Evolutionary conservation across 768 basidiomycete species (phyloP).

Genomic region (Lentinus tigrinus): DNA sequence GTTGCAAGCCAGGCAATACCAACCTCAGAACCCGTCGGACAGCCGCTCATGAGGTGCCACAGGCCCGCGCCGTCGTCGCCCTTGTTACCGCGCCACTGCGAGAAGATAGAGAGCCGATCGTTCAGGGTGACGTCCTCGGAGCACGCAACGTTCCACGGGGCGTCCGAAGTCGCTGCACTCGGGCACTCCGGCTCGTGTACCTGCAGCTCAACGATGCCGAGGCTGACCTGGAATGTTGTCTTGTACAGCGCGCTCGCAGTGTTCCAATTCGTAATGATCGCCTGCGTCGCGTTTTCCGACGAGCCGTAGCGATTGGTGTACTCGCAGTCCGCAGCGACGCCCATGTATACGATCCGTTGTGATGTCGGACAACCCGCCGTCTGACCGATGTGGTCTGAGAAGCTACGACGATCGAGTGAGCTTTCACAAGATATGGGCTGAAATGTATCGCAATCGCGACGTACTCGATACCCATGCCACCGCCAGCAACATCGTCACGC

Average conservation of each 20-base stretch:
- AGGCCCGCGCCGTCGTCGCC: conserved; percentile 75
- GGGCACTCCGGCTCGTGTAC: conserved; percentile 74
- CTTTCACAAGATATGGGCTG: not conserved
- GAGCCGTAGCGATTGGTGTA: conserved; percentile 68
- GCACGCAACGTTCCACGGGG: conserved; percentile 81
- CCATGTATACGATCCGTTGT: conserved; percentile 80
- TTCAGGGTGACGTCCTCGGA: conserved; percentile 53
- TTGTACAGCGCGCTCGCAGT: conserved; percentile 74
- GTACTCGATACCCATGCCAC: conserved; percentile 55
- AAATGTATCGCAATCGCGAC: too few relatives aligned
- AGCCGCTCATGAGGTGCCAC: conserved; percentile 88
- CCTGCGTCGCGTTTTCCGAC: conserved; percentile 62
- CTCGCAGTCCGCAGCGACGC: conserved; percentile 85
- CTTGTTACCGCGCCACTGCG: conserved; percentile 75
- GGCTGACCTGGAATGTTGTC: conserved; percentile 78
- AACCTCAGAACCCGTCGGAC: conserved; percentile 76
- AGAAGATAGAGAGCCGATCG: conserved; percentile 73
- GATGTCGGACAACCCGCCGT: conserved; percentile 68
- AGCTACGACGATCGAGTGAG: conserved; percentile 46
- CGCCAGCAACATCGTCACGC: conserved; percentile 57
- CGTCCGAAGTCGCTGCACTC: conserved; percentile 41
- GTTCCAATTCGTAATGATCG: conserved; percentile 81
- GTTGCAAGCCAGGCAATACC: conserved; percentile 90
- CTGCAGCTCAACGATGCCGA: conserved; percentile 79
- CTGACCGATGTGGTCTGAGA: conserved; percentile 65